Evolutionary conservation across 2,329 filamentous ascomycete species (phyloP).

Genomic region (Eutypa lata): DNA sequence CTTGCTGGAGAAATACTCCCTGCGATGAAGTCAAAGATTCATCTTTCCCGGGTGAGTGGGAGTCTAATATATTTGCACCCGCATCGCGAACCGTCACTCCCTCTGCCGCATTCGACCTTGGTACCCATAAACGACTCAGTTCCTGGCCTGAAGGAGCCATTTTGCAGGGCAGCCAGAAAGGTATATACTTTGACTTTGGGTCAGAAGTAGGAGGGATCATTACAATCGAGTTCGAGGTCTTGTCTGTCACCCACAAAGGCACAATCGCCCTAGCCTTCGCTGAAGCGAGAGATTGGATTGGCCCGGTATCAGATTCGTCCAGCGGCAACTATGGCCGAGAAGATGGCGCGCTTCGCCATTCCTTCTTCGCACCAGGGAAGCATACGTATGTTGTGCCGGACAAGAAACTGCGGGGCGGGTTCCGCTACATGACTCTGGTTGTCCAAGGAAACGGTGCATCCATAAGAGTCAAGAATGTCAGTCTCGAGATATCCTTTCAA

Average conservation of each 20-base stretch:
- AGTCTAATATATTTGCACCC: conserved; percentile 55
- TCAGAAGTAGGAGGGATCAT: conserved; percentile 25
- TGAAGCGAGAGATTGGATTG: conserved; percentile 39
- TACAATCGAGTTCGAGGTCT: conserved; percentile 22
- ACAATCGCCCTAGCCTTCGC: conserved; percentile 39
- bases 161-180: conserved; percentile 10
- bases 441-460: conserved; percentile 26
- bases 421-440: conserved; percentile 41
- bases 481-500: conserved; percentile 25
- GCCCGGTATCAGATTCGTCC: conserved; percentile 37
- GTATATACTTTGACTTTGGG: conserved; percentile 24
- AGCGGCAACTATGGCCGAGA: conserved; percentile 29
- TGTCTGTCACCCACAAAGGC: conserved; percentile 20
- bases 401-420: conserved; percentile 38
- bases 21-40: conserved; percentile 48
- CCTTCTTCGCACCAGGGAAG: conserved; percentile 29
- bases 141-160: conserved; percentile 8
- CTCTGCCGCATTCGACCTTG: conserved; percentile 32
- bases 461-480: conserved; percentile 18
- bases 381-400: conserved; percentile 36
- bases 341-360: conserved; percentile 35
- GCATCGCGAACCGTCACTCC: conserved; percentile 48
- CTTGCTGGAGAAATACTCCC: conserved; percentile 53
- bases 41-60: conserved; percentile 56
- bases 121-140: conserved; percentile 9